These are phyloP conservation scores for Boletellus emodensis DNA, from an alignment of 768 basidiomycete species.

Conservation along the genomic window DNA sequence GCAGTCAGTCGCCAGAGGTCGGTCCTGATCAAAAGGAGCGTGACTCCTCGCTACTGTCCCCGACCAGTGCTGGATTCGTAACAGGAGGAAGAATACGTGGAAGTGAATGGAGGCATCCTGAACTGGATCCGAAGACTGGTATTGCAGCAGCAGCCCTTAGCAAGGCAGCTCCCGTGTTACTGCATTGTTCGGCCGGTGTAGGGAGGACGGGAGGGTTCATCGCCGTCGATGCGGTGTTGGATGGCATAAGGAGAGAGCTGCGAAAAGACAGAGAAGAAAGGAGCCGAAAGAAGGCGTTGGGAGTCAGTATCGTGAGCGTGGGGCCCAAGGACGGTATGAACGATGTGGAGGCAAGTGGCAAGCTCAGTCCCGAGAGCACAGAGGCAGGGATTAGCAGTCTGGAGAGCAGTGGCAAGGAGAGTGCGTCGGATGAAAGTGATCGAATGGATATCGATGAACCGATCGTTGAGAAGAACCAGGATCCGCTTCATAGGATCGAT, in stretches of 20 bases:
- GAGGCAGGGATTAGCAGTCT: conserved; percentile 5
- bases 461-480: neutral
- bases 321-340: conserved; percentile 1
- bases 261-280: conserved; percentile 30
- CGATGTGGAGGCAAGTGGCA: conserved; percentile 2
- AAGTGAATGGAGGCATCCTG: conserved; percentile 31
- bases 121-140: conserved; percentile 53
- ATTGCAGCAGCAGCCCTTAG: conserved; percentile 51
- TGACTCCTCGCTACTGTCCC: conserved; percentile 14
- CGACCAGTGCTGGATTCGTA: conserved; percentile 7
- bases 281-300: conserved; percentile 2
- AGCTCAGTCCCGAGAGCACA: conserved; percentile 4
- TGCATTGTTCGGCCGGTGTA: conserved; percentile 94
- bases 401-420: conserved; percentile 3
- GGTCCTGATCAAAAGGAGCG: conserved; percentile 1
- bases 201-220: conserved; percentile 95
- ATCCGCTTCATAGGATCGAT: conserved; percentile 9
- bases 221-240: conserved; percentile 80
- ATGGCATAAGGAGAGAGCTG: conserved; percentile 64
- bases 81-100: conserved; percentile 9
- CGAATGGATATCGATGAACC: conserved; percentile 28
- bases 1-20: conserved; percentile 18
- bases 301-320: neutral
- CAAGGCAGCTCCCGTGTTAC: conserved; percentile 52
- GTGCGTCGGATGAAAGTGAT: conserved; percentile 6